Percentiles rank a stretch among this genome's conserved stretches.
Conservation (phyloP, 2,329 filamentous ascomycete genomes). For the Colletotrichum echinochloae region DNA sequence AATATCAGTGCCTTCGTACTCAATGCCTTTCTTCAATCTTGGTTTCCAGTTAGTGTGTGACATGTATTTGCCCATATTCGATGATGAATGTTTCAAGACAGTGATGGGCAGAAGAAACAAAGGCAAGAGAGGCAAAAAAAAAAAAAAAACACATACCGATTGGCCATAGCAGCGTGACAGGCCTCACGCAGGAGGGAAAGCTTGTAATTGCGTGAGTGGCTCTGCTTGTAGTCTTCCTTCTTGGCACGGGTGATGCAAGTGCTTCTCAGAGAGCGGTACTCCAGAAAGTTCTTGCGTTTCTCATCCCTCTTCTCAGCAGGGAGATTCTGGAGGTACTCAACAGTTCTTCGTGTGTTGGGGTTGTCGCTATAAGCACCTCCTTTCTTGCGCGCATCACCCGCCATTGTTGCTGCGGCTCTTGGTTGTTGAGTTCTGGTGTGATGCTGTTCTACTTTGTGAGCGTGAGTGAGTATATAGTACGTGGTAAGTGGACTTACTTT, state of each 20-base stretch:
- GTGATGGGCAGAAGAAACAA: background rate
- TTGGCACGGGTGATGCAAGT: conserved; percentile 8
- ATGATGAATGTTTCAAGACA: background rate
- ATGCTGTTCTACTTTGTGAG: background rate
- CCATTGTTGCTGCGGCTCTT: background rate
- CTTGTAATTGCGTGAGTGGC: conserved; percentile 1
- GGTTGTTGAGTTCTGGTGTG: background rate
- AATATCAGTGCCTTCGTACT: background rate
- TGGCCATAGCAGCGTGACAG: background rate
- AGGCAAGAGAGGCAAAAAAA: background rate
- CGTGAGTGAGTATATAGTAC: background rate
- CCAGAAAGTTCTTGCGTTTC: background rate
- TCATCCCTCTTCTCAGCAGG: background rate
- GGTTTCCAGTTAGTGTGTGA: background rate
- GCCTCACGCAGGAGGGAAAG: conserved; percentile 9
- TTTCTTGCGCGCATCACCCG: conserved; percentile 19
- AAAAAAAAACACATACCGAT: background rate
- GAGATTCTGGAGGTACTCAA: background rate
- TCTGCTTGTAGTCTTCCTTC: background rate
- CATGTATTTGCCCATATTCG: background rate
- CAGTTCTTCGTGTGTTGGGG: conserved; percentile 2
- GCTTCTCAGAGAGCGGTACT: conserved; percentile 23
- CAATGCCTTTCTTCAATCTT: background rate
- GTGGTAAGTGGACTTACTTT: background rate
- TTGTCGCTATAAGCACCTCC: conserved; percentile 28